Conservation (phyloP, 768 basidiomycete genomes). For the Peribolospora kevripleyi region DNA sequence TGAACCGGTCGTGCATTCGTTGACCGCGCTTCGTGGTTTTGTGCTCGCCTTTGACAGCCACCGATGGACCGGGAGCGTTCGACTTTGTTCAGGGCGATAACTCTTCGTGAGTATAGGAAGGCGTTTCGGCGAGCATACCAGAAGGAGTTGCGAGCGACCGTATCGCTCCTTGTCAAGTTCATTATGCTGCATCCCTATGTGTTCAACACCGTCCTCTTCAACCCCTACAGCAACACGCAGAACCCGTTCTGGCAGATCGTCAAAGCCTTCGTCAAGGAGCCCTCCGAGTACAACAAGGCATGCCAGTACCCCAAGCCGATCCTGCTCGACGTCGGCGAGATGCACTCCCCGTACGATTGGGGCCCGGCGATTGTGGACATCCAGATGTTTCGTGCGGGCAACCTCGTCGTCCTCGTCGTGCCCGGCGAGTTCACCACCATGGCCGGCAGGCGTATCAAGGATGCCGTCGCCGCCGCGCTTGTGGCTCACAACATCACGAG, state of each 20-base stretch:
- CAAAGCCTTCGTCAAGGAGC: slow-evolving; percentile 31
- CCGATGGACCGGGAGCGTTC: slow-evolving; percentile 37
- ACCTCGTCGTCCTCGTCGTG: slow-evolving; percentile 48
- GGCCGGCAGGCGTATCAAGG: slow-evolving; percentile 54
- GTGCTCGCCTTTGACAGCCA: no score
- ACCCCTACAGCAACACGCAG: slow-evolving; percentile 10
- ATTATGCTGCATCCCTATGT: no score
- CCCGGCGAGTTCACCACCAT: slow-evolving; percentile 64
- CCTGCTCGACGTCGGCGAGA: slow-evolving; percentile 45
- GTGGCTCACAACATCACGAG: slow-evolving; percentile 39
- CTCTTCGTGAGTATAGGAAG: slow-evolving; percentile 33
- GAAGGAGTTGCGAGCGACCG: no score
- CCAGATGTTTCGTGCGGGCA: slow-evolving; percentile 52
- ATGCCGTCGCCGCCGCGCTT: slow-evolving; percentile 35
- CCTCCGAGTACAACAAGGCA: slow-evolving; percentile 34
- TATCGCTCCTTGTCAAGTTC: no score
- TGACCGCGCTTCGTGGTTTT: no score
- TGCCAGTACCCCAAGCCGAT: slow-evolving; percentile 62
- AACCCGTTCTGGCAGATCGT: slow-evolving; percentile 64
- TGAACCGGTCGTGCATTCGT: no score
- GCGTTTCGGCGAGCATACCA: slow-evolving; percentile 3
- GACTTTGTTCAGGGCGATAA: slow-evolving; percentile 57
- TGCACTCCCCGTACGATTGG: slow-evolving; percentile 47
- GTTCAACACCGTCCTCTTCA: no score
- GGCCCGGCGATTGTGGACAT: slow-evolving; percentile 45